These are phyloP conservation scores for Epichloe festucae DNA, from an alignment of 2,329 filamentous ascomycete species.

Conservation along the genomic window DNA sequence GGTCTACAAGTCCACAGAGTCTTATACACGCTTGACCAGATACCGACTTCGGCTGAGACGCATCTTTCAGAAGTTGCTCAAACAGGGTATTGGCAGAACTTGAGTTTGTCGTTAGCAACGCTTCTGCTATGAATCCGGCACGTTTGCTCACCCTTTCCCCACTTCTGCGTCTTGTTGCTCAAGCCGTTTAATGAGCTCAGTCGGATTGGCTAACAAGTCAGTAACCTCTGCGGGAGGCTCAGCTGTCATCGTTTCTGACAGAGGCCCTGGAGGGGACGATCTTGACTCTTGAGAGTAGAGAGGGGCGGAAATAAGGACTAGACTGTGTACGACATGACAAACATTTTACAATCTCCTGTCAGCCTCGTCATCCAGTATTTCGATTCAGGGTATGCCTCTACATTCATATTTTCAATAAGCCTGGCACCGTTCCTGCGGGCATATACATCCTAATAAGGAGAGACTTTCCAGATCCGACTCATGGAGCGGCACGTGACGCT, in stretches of 20 bases:
- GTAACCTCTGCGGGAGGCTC: slow-evolving; percentile 15
- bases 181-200: slow-evolving; percentile 28
- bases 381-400: background rate
- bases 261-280: background rate
- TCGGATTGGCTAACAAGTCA: slow-evolving; percentile 23
- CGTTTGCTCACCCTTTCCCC: slow-evolving; percentile 24
- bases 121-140: background rate
- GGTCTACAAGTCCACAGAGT: slow-evolving; percentile 49
- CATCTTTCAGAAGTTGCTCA: slow-evolving; percentile 32
- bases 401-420: background rate
- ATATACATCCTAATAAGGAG: background rate
- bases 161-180: slow-evolving; percentile 23
- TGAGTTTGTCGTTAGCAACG: slow-evolving; percentile 5
- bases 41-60: slow-evolving; percentile 39
- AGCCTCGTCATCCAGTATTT: background rate
- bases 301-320: background rate
- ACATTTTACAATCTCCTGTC: background rate
- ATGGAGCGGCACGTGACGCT: slow-evolving; percentile 15
- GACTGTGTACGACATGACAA: background rate
- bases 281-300: background rate
- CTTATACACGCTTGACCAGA: slow-evolving; percentile 44
- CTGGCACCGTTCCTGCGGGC: background rate
- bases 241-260: slow-evolving; percentile 8
- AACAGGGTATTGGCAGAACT: slow-evolving; percentile 30
- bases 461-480: background rate